Base-by-base conservation (phyloP, 305 asterid genomes). In the Caryopteris hybrid region DNA sequence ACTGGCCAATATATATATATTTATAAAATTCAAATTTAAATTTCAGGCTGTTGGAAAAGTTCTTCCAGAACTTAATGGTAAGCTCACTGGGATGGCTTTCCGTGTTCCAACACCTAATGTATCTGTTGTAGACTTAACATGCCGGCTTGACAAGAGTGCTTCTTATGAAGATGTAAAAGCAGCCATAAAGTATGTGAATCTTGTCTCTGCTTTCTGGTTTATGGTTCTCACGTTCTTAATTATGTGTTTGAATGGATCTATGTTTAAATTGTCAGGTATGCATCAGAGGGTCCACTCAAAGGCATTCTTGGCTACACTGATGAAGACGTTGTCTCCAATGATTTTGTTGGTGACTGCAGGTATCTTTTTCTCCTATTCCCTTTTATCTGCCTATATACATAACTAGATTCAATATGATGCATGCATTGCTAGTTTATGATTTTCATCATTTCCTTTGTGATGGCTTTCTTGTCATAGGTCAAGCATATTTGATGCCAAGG, bases 81-180 rank as follows among this genome's bases (percentile, higher is more conserved):
- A 91, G 81, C 96, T 93, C 78, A 93, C 99, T 27, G 99, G 99
- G 61, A 94, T 94, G 99, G 99, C 99, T 10, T 94, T 94, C 83
- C 98, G 99, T 72, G 98, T 94, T 21, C 99, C 99, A 8, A 94
- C 98, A 13, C 90, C 99, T 64, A 94, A 94, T 79, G 99, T 94
- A 29, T 94, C 99, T 61, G 99, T 94, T 64, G 99, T 94, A 58
- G 99, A 94, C 81, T 74, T 94, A 72, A 94, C 99, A 76, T 89
- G 97, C 73, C 95, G 99, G 63, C 90, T 94, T 71, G 95, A 84
- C 61, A 94, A 89, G 81, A 75, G 80, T 70, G 97, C 96, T 61
- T 89, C 99, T 55, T 94, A 94, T 73, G 99, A 91, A 23, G 99
- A 94, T 79, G 98, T 94, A 69, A 94, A 94, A 75, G 97, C 96